Evolutionary conservation across 2,329 filamentous ascomycete genomes (phyloP).

Genomic region (Fusarium caatingaense): DNA sequence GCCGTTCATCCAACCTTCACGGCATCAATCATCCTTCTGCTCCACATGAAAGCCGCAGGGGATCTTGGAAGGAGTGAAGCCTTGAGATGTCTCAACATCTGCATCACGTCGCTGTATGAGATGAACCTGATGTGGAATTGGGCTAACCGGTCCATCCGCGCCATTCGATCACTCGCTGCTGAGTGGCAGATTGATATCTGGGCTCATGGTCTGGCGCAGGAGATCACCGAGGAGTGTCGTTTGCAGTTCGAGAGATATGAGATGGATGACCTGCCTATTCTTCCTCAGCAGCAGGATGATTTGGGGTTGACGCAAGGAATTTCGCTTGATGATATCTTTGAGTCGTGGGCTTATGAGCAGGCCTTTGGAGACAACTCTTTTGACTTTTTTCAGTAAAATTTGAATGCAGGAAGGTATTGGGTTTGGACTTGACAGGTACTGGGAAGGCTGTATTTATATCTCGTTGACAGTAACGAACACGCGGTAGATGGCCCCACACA

Average conservation of each 20-base stretch:
- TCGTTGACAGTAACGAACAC: background rate
- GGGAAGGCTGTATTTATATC: background rate
- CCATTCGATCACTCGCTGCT: slow-evolving; percentile 23
- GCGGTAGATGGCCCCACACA: background rate
- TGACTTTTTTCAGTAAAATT: slow-evolving; percentile 8
- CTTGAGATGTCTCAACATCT: slow-evolving; percentile 25
- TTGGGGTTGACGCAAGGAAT: background rate
- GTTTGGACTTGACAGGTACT: background rate
- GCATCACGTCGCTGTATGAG: slow-evolving; percentile 28
- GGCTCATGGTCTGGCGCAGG: slow-evolving; percentile 18
- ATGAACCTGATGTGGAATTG: slow-evolving; percentile 39
- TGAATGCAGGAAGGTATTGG: background rate
- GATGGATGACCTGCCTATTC: background rate
- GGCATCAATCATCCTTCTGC: slow-evolving; percentile 31
- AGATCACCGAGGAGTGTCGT: slow-evolving; percentile 19
- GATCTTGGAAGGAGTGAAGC: slow-evolving; percentile 3
- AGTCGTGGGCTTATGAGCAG: slow-evolving; percentile 34
- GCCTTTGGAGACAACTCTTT: slow-evolving; percentile 22
- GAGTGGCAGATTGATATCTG: slow-evolving; percentile 32
- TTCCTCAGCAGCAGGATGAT: background rate
- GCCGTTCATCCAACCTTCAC: slow-evolving; percentile 33
- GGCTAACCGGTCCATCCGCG: slow-evolving; percentile 30
- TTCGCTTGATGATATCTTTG: slow-evolving; percentile 32
- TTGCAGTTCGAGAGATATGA: slow-evolving; percentile 34
- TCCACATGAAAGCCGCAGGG: slow-evolving; percentile 19